Conservation (phyloP, 352 stramenopile species). For the Phytopythium montanum region DNA sequence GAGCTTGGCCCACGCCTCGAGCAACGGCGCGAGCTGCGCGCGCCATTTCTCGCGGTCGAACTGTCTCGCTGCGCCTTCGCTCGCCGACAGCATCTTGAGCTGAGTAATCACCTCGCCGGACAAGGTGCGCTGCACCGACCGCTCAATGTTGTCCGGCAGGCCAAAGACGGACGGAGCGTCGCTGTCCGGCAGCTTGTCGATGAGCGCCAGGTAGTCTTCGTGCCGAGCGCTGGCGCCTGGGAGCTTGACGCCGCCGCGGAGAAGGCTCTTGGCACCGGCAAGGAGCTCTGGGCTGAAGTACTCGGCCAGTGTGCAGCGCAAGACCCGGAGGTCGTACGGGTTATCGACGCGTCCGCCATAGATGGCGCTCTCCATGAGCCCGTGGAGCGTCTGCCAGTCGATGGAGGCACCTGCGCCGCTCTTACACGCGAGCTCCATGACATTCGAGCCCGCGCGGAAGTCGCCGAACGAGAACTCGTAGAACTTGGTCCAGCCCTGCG, state of each 20-base stretch:
- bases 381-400: conserved; percentile 91
- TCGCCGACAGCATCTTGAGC: conserved; percentile 81
- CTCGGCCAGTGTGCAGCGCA: conserved; percentile 81
- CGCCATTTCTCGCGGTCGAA: conserved; percentile 93
- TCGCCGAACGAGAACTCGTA: conserved; percentile 96
- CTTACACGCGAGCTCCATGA: conserved; percentile 82
- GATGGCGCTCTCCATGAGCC: conserved; percentile 95
- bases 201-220: conserved; percentile 64
- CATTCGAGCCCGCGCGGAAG: conserved; percentile 89
- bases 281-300: conserved; percentile 88
- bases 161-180: conserved; percentile 87
- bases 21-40: conserved; percentile 81
- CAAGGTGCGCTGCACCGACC: conserved; percentile 88
- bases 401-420: conserved; percentile 32
- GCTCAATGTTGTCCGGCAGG: conserved; percentile 94
- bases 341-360: conserved; percentile 95
- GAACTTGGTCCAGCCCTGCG: conserved; percentile 95
- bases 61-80: conserved; percentile 44
- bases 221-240: conserved; percentile 49
- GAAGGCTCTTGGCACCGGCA: conserved; percentile 50
- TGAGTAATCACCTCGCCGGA: conserved; percentile 84
- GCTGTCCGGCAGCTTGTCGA: conserved; percentile 66
- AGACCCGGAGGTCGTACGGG: conserved; percentile 88
- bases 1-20: conserved; percentile 89
- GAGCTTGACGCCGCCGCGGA: conserved; percentile 61